A percentile compares a stretch with the other conserved stretches of the same genome.
These are phyloP conservation scores for Ambrosia artemisiifolia DNA, from an alignment of 129 eudicot genomes.

Conservation along the genomic window DNA sequence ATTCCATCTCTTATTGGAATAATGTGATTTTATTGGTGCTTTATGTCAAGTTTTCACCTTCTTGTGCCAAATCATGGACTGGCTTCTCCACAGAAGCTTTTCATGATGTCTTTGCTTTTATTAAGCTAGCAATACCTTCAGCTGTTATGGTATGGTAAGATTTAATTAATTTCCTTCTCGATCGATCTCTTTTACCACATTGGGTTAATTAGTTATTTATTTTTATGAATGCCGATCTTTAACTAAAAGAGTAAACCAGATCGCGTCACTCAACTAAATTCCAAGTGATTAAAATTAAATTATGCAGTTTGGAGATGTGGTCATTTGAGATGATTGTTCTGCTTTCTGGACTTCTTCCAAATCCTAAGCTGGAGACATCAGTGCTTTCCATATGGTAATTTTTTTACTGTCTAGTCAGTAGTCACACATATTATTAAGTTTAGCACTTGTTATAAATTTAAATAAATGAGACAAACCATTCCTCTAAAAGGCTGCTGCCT, in stretches of 20 bases:
- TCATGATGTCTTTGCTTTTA: conserved; percentile 38
- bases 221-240: background rate
- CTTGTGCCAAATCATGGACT: conserved; percentile 68
- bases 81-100: conserved; percentile 67
- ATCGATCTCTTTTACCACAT: no score
- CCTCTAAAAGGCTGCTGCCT: no score
- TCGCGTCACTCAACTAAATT: background rate
- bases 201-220: no score
- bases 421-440: background rate
- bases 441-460: no score
- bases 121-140: conserved; percentile 72
- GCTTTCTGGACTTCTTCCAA: conserved; percentile 85
- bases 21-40: conserved; percentile 50
- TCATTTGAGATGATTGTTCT: conserved; percentile 93
- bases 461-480: no score
- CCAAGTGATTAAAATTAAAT: background rate
- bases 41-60: conserved; percentile 61
- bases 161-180: no score
- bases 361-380: conserved; percentile 83
- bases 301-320: conserved; percentile 87
- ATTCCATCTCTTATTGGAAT: conserved; percentile 62
- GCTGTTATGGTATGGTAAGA: conserved; percentile 88
- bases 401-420: background rate
- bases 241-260: no score
- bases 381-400: conserved; percentile 72